Conservation (phyloP, 2,329 filamentous ascomycete genomes). For the Fusarium brevicatenulatum region DNA sequence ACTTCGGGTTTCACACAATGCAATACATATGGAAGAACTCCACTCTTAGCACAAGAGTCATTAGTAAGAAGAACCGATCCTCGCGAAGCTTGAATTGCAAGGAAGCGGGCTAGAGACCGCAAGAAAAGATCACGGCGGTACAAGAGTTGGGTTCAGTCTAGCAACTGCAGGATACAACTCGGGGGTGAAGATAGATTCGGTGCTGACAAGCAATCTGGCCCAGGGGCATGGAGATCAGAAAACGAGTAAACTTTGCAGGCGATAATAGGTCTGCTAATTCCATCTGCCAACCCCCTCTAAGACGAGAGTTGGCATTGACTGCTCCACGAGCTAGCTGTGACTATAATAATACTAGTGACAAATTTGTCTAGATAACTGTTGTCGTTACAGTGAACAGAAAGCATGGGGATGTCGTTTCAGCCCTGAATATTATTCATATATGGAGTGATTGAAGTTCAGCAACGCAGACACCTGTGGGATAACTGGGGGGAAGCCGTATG, state of each 20-base stretch:
- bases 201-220: background rate
- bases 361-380: background rate
- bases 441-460: background rate
- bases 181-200: background rate
- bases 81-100: background rate
- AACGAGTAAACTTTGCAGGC: fast-evolving
- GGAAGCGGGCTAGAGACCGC: background rate
- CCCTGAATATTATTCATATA: background rate
- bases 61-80: background rate
- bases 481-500: background rate
- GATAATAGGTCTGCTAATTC: background rate
- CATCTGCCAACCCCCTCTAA: background rate
- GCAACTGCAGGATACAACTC: fast-evolving
- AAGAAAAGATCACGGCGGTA: background rate
- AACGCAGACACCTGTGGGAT: background rate
- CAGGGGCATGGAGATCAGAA: background rate
- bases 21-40: background rate
- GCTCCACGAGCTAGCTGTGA: background rate
- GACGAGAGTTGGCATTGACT: background rate
- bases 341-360: fast-evolving
- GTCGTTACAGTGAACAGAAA: background rate
- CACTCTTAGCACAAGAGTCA: background rate
- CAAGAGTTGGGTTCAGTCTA: background rate
- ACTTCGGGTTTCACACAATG: no score
- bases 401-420: background rate